phyloP scores from a whole-genome alignment of 1,284 basidiomycete species.

The Ustilago trichophora region DNA sequence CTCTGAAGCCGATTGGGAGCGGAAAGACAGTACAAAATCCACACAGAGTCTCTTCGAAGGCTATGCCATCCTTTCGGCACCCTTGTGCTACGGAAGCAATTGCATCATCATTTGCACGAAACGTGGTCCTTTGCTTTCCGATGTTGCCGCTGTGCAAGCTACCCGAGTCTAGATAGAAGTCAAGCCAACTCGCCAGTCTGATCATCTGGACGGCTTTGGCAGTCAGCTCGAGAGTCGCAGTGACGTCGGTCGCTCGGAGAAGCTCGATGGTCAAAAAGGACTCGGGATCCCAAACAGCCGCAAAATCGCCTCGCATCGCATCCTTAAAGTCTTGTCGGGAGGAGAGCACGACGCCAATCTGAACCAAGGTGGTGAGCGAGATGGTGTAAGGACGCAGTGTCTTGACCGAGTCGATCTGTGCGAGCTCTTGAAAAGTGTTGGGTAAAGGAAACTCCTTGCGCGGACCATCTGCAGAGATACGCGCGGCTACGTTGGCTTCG shows the following conservation, averaged over 20 bases:
- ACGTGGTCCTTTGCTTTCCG: not conserved
- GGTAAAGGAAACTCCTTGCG: not conserved
- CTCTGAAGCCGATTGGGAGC: too few species aligned
- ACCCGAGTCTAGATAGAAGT: slow-evolving; percentile 4
- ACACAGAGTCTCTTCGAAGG: not conserved
- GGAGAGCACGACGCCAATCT: slow-evolving; percentile 16
- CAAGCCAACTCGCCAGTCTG: slow-evolving; percentile 29
- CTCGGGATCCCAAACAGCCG: slow-evolving; percentile 37
- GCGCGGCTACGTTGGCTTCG: slow-evolving; percentile 3
- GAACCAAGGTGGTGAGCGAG: slow-evolving; percentile 29
- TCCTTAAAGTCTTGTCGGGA: slow-evolving; percentile 17
- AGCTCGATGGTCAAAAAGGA: slow-evolving; percentile 17
- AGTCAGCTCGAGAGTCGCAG: slow-evolving; percentile 13
- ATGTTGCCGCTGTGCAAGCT: not conserved
- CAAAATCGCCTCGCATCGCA: slow-evolving; percentile 27
- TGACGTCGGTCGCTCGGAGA: slow-evolving; percentile 12
- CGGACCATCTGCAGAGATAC: not conserved
- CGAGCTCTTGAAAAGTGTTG: slow-evolving; percentile 6
- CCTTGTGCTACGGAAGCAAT: not conserved
- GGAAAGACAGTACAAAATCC: not conserved
- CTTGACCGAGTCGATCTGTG: not conserved
- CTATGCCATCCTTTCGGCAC: not conserved
- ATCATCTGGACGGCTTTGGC: slow-evolving; percentile 16
- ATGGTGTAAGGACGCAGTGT: not conserved
- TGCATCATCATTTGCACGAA: slow-evolving; percentile 2